phyloP scores from a whole-genome alignment of 2,329 filamentous ascomycete genomes.

The Hymenoscyphus fructigenus region DNA sequence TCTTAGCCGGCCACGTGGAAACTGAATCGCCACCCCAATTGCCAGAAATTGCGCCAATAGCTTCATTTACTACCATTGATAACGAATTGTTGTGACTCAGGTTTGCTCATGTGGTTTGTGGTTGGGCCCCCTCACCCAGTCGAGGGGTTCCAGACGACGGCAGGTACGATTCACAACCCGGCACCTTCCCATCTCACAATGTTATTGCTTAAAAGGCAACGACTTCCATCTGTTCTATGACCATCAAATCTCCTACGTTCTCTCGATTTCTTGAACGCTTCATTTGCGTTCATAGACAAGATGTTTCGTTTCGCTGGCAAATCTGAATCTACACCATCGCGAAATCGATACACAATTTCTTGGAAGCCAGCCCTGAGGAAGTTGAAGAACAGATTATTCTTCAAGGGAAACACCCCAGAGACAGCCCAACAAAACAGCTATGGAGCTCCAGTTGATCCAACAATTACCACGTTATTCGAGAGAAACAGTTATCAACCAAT shows the following conservation, averaged over 20 bases:
- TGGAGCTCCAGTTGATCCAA: not conserved
- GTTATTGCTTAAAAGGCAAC: not conserved
- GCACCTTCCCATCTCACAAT: not conserved
- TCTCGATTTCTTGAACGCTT: not conserved
- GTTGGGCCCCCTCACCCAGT: not conserved
- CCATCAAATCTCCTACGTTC: not conserved
- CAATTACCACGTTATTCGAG: constrained; percentile 2
- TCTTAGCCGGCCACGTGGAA: not conserved
- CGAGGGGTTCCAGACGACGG: constrained; percentile 1
- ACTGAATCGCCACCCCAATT: not conserved
- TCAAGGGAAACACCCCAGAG: constrained; percentile 3
- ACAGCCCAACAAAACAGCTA: not conserved
- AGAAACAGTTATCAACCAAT: constrained; percentile 7
- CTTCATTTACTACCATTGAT: not conserved
- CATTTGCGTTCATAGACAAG: not conserved
- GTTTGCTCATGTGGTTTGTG: not conserved
- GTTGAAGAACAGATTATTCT: constrained; percentile 17
- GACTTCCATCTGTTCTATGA: not conserved
- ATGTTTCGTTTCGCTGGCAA: constrained; percentile 15
- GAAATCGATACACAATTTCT: not conserved
- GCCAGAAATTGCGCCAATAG: not conserved
- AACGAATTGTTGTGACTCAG: not conserved
- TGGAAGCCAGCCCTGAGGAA: constrained; percentile 18
- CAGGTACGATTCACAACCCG: constrained; percentile 5
- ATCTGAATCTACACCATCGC: constrained; percentile 3